Evolutionary conservation across 495 filamentous ascomycete genomes (phyloP), one percentile per base, ranked within the genome.

Genomic region (Hypomontagnella monticulosa): DNA sequence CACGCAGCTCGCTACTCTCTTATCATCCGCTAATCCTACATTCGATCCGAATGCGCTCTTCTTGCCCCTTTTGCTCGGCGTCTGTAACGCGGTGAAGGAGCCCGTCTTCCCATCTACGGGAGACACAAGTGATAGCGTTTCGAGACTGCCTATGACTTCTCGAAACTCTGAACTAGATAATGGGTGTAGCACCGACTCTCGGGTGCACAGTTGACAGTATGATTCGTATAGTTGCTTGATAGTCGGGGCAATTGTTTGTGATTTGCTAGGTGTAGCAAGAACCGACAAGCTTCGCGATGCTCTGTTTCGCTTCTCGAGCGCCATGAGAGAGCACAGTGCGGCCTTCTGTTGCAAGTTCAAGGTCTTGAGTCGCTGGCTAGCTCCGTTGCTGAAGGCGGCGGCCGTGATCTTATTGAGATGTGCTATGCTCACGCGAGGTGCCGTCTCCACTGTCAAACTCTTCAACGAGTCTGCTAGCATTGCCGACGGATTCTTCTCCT

Each of bases 261-360:
- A 60, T 16, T 74, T 76, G 6, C 68, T 73, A 0, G 47, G 67
- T 0, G 88, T 89, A 15, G 81, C 63, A 23, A 80, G 72, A 23
- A 83, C 71, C 8, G 80, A 77, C 33, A 55, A 78, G 57, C 57
- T 53, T 44, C 73, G 74, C 9, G 75, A 70, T 37, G 73, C 74
- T 44, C 81, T 72, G 55, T 84, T 89, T 10, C 80, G 78, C 69
- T 84, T 91, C 75, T 97, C 93, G 1, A 94, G 83, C 1, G 92
- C 91, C 44, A 93, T 80, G 23, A 98, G 81, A 0, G 93, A 85
- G 76, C 96, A 98, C 19, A 99, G 84, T 6, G 92, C 93, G 2
- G 93, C 95, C 75, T 97, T 99, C 80, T 98, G 96, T 68, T 99
- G 95, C 0, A 98, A 83, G 70, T 97, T 98, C 41, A 99, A 83